phyloP scores from a whole-genome alignment of 73 alveolate genomes.

The Effrenium voratum region DNA sequence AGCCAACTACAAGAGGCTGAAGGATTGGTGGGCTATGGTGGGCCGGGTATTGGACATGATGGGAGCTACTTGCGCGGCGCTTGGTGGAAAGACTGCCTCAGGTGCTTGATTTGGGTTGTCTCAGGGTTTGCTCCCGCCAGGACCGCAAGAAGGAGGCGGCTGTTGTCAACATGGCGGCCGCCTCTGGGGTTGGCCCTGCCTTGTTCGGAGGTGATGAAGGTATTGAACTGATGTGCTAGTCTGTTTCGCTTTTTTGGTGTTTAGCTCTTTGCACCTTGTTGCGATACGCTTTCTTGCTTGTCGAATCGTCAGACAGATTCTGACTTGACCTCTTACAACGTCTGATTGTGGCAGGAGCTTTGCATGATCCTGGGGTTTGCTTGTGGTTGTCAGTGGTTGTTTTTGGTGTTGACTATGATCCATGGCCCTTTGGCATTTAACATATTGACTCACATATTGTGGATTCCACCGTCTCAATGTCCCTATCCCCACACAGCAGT shows the following conservation, averaged over 20 bases:
- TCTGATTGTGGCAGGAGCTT: too few relatives aligned
- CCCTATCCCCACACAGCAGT: too few relatives aligned
- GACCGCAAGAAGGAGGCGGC: constrained; percentile 67
- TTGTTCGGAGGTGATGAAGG: not conserved
- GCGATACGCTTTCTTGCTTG: too few relatives aligned
- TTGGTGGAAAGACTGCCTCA: not conserved
- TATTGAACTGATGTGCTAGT: too few relatives aligned
- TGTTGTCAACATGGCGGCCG: constrained; percentile 36
- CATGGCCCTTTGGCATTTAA: not conserved
- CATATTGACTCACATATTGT: not conserved
- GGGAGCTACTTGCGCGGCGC: not conserved
- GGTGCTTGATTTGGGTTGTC: not conserved
- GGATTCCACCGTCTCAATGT: too few relatives aligned
- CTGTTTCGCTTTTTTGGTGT: too few relatives aligned
- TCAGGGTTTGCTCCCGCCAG: not conserved
- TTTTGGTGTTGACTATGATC: not conserved
- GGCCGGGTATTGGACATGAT: not conserved
- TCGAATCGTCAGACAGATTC: too few relatives aligned
- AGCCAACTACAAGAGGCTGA: constrained; percentile 64
- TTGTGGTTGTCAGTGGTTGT: too few relatives aligned
- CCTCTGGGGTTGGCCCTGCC: not conserved
- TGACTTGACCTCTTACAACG: too few relatives aligned
- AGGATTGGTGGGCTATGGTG: not conserved
- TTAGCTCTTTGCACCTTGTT: too few relatives aligned
- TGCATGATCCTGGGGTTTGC: too few relatives aligned